Conservation (phyloP, 257 asterid species). For the Solanum commersonii region DNA sequence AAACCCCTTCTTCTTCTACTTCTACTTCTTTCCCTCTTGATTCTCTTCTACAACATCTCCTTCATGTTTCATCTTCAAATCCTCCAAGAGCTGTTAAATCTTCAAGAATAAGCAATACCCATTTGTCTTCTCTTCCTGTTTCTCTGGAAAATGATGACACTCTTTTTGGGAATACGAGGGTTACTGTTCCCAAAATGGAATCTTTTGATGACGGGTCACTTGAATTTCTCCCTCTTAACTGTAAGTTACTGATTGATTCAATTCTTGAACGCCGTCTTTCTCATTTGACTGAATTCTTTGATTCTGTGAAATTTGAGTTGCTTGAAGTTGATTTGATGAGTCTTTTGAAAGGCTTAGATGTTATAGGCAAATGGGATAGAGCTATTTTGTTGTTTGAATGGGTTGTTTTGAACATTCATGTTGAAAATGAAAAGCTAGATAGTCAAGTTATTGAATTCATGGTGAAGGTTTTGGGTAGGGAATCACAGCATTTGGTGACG, state of each 20-base stretch:
- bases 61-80: slow-evolving; percentile 38
- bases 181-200: slow-evolving; percentile 26
- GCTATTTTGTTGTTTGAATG: slow-evolving; percentile 81
- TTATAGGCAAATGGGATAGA: slow-evolving; percentile 50
- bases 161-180: slow-evolving; percentile 20
- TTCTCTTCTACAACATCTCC: slow-evolving; percentile 75
- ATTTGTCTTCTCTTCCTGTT: slow-evolving; percentile 15
- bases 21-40: slow-evolving; percentile 58
- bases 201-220: slow-evolving; percentile 25
- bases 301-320: slow-evolving; percentile 49
- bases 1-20: slow-evolving; percentile 3
- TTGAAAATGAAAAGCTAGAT: slow-evolving; percentile 43
- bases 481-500: slow-evolving; percentile 63
- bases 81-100: slow-evolving; percentile 21
- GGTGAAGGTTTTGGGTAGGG: slow-evolving; percentile 82
- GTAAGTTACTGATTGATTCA: slow-evolving; percentile 65
- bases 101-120: slow-evolving; percentile 9
- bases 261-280: slow-evolving; percentile 48
- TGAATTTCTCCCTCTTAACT: slow-evolving; percentile 60
- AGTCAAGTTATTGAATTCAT: slow-evolving; percentile 69
- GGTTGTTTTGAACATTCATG: slow-evolving; percentile 52
- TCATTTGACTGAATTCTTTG: slow-evolving; percentile 43
- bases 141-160: slow-evolving; percentile 25
- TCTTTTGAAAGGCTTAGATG: slow-evolving; percentile 67
- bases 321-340: slow-evolving; percentile 64